Evolutionary conservation across 805 yeast species (phyloP).

Genomic region (Groenewaldozyma salmanticensis): DNA sequence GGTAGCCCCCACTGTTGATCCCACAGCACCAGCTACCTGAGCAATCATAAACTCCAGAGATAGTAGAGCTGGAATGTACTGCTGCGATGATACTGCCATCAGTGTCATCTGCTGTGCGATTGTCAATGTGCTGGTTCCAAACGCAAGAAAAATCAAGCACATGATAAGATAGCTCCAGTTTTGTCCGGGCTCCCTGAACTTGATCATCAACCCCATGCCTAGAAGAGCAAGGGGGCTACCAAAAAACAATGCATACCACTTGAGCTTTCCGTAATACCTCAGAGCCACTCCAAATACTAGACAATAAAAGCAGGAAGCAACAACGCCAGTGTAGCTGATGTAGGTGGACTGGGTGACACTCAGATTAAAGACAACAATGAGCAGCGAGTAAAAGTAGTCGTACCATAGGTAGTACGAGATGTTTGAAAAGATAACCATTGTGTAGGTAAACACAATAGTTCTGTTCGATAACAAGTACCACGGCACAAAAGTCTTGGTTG

Average conservation of each 20-base stretch:
- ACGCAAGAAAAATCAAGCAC: conserved; percentile 45
- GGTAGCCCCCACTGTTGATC: conserved; percentile 49
- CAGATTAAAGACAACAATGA: conserved; percentile 49
- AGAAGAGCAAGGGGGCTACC: conserved; percentile 47
- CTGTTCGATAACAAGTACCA: conserved; percentile 44
- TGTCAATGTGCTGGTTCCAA: conserved; percentile 55
- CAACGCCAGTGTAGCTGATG: conserved; percentile 2
- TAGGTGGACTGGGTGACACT: conserved; percentile 44
- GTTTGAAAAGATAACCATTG: conserved; percentile 37
- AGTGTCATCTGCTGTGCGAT: conserved; percentile 45
- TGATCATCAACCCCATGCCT: conserved; percentile 44
- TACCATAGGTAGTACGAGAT: conserved; percentile 48
- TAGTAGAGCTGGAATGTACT: conserved; percentile 45
- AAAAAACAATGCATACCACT: conserved; percentile 31
- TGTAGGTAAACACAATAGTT: conserved; percentile 49
- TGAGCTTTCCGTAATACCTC: conserved; percentile 40
- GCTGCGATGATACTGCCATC: conserved; percentile 43
- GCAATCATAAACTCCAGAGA: conserved; percentile 42
- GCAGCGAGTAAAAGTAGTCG: conserved; percentile 49
- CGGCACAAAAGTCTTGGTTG: conserved; percentile 51
- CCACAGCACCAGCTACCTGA: conserved; percentile 49
- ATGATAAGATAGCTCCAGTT: conserved; percentile 47
- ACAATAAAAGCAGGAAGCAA: conserved; percentile 34
- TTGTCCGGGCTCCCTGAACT: conserved; percentile 38
- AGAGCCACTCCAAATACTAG: conserved; percentile 43